phyloP scores from a whole-genome alignment of 441 rosid genomes.

The Populus hybrid region DNA sequence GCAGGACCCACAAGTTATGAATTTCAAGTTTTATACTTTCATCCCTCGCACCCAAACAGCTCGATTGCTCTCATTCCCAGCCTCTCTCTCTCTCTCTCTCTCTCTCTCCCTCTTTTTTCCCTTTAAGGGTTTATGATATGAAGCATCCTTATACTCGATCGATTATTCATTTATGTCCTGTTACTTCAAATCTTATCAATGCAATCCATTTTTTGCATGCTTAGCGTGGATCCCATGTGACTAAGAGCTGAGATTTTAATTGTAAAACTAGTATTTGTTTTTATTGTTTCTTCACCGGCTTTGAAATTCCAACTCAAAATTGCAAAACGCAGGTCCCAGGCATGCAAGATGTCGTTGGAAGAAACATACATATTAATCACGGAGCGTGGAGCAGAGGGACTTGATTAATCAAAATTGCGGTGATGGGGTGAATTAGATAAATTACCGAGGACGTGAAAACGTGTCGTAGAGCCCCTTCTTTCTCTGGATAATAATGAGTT shows the following conservation, averaged over 20 bases:
- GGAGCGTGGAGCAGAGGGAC: not conserved
- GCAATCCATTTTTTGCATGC: not conserved
- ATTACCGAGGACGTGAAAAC: not conserved
- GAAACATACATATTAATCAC: not conserved
- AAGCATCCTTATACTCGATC: not conserved
- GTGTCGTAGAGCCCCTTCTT: not conserved
- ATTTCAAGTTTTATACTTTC: not conserved
- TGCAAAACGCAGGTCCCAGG: not conserved
- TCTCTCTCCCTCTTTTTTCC: too few relatives aligned
- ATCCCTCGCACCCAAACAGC: not conserved
- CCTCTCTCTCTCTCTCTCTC: not conserved
- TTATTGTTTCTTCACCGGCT: not conserved
- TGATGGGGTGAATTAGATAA: not conserved
- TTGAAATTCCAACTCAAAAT: not conserved
- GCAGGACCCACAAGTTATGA: not conserved
- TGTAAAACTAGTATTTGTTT: too few relatives aligned
- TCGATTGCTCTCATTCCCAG: not conserved
- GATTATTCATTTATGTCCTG: not conserved
- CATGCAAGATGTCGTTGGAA: not conserved
- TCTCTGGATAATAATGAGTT: too few relatives aligned
- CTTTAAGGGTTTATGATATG: not conserved
- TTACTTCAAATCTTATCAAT: too few relatives aligned
- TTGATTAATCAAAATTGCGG: not conserved
- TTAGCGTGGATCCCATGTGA: too few relatives aligned
- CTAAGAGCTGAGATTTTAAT: too few relatives aligned